These are phyloP conservation scores for Rosa chinensis DNA, from an alignment of 306 rosid genomes.

Conservation along the genomic window DNA sequence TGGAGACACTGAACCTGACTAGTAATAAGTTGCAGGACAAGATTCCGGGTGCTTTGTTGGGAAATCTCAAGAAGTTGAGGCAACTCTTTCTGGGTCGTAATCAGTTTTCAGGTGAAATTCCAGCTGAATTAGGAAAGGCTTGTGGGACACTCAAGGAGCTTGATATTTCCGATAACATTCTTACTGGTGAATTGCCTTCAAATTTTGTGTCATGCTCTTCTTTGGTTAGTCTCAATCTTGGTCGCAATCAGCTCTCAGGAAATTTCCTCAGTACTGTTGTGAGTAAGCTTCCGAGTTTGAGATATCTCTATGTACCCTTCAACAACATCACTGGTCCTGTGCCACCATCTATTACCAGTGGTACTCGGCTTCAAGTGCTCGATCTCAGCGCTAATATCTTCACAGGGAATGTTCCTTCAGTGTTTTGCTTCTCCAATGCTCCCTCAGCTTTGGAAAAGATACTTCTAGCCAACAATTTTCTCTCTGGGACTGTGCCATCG, in stretches of 20 bases:
- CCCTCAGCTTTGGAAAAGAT: conserved; percentile 47
- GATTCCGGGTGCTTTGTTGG: conserved; percentile 50
- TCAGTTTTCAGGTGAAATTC: conserved; percentile 49
- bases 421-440: conserved; percentile 37
- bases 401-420: conserved; percentile 49
- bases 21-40: conserved; percentile 35
- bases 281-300: conserved; percentile 40
- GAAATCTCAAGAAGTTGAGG: conserved; percentile 44
- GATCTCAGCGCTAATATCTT: conserved; percentile 65
- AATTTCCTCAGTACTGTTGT: conserved; percentile 44
- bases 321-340: conserved; percentile 62
- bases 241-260: conserved; percentile 55
- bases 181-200: conserved; percentile 56
- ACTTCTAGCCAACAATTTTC: conserved; percentile 49
- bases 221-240: conserved; percentile 48
- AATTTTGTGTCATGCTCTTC: conserved; percentile 49
- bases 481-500: conserved; percentile 49
- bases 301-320: conserved; percentile 51
- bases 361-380: conserved; percentile 48
- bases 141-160: conserved; percentile 48
- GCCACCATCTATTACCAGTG: conserved; percentile 52
- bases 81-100: conserved; percentile 45
- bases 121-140: conserved; percentile 44
- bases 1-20: conserved; percentile 58
- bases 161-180: conserved; percentile 55